Conservation (phyloP, 148 eudicot genomes). For the Camellia japonica region DNA sequence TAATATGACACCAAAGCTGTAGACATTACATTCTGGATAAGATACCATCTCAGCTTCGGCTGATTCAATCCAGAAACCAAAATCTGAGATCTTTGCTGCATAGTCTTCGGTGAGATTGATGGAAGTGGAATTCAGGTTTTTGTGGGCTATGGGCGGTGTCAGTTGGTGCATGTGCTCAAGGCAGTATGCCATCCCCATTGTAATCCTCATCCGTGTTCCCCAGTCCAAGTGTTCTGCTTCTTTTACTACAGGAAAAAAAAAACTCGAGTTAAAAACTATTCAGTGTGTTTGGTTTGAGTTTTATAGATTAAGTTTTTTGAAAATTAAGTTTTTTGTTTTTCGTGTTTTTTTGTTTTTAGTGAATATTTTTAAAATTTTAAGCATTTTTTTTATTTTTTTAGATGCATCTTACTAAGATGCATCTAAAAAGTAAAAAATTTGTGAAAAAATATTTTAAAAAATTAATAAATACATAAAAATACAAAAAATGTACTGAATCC, state of each 20-base stretch:
- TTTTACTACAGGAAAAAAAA: conserved; percentile 45
- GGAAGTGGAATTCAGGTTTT: conserved; percentile 57
- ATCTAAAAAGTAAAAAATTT: too few relatives aligned
- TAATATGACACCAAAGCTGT: conserved; percentile 67
- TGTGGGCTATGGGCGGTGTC: conserved; percentile 54
- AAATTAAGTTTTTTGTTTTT: too few relatives aligned
- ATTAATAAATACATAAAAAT: too few relatives aligned
- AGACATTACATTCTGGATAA: conserved; percentile 50
- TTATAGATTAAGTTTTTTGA: too few relatives aligned
- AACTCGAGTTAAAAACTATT: too few relatives aligned
- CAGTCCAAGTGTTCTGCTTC: conserved; percentile 95
- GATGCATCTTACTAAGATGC: too few relatives aligned
- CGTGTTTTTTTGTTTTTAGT: too few relatives aligned
- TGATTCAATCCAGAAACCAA: conserved; percentile 52
- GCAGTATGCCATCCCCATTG: conserved; percentile 87
- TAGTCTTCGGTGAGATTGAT: conserved; percentile 81
- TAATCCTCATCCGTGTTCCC: conserved; percentile 64
- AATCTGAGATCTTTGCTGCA: conserved; percentile 84
- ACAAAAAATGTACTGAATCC: too few relatives aligned
- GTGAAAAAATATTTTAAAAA: too few relatives aligned
- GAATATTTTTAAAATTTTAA: too few relatives aligned
- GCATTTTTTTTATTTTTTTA: too few relatives aligned
- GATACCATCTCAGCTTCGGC: conserved; percentile 35
- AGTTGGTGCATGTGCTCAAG: conserved; percentile 81
- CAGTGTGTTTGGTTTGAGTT: too few relatives aligned